Percentiles rank a stretch among this genome's conserved stretches.
phyloP scores from a whole-genome alignment of 2,329 filamentous ascomycete genomes.

The Gnomoniopsis sp. region DNA sequence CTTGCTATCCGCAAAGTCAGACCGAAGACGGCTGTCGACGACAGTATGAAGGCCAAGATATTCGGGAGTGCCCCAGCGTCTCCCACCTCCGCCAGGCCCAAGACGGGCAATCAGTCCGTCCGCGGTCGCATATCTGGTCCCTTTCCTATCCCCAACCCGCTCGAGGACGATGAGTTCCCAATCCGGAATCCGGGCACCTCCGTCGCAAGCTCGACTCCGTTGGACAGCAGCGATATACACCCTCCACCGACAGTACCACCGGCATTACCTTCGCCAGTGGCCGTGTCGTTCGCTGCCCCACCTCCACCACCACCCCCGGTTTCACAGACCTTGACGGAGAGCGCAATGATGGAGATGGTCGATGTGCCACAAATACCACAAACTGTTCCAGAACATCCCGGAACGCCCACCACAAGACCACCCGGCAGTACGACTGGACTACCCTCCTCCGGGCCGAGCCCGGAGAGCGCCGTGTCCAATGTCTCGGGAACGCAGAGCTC shows the following conservation, averaged over 20 bases:
- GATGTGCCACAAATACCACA: slow-evolving; percentile 21
- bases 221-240: slow-evolving; percentile 11
- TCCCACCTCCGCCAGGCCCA: slow-evolving; percentile 37
- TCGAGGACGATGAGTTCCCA: slow-evolving; percentile 53
- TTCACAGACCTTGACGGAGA: neutral
- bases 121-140: slow-evolving; percentile 60
- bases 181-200: slow-evolving; percentile 42
- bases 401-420: slow-evolving; percentile 23
- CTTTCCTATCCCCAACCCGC: slow-evolving; percentile 49
- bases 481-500: slow-evolving; percentile 16
- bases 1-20: slow-evolving; percentile 4
- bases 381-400: slow-evolving; percentile 20
- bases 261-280: slow-evolving; percentile 12
- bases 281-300: neutral
- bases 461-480: slow-evolving; percentile 12
- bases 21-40: neutral
- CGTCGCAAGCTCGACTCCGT: slow-evolving; percentile 30
- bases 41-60: slow-evolving; percentile 16
- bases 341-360: slow-evolving; percentile 15
- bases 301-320: neutral
- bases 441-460: slow-evolving; percentile 13
- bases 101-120: slow-evolving; percentile 43
- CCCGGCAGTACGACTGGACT: slow-evolving; percentile 16
- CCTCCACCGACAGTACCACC: slow-evolving; percentile 20
- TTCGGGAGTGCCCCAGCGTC: slow-evolving; percentile 12